Conservation (phyloP, 257 asterid species). For the Phtheirospermum japonicum region DNA sequence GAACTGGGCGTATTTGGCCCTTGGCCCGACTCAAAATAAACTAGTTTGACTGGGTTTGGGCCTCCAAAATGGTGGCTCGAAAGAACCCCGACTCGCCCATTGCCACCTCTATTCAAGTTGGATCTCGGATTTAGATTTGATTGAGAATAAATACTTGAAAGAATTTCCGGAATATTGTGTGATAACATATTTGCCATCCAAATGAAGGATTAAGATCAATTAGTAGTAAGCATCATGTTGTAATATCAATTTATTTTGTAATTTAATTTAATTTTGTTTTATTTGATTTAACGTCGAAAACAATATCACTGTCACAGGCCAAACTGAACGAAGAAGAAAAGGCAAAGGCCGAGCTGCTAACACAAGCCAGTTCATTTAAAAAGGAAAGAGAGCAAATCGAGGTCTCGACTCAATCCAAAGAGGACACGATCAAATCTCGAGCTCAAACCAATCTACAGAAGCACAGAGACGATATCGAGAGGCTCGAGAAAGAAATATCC, state of each 20-base stretch:
- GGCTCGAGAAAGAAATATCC: constrained; percentile 73
- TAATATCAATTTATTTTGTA: neutral
- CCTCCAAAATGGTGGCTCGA: no score
- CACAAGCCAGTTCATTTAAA: constrained; percentile 48
- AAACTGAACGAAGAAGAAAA: constrained; percentile 56
- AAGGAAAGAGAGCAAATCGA: constrained; percentile 76
- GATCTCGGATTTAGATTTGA: no score
- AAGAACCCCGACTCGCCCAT: no score
- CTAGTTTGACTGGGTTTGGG: no score
- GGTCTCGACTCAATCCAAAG: constrained; percentile 65
- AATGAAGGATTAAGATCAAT: constrained; percentile 7
- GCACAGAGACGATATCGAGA: constrained; percentile 63
- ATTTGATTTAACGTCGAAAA: neutral
- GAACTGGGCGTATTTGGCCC: no score
- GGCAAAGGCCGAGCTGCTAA: constrained; percentile 53
- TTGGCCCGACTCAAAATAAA: no score
- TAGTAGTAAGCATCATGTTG: neutral
- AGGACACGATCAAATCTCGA: constrained; percentile 53
- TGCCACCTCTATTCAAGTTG: no score
- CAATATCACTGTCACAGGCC: constrained; percentile 51
- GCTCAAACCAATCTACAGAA: constrained; percentile 72
- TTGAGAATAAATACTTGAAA: neutral
- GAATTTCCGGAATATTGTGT: neutral
- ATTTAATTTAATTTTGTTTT: neutral
- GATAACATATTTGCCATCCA: neutral